Conservation (phyloP, 495 filamentous ascomycete genomes). For the Podospora sp. region DNA sequence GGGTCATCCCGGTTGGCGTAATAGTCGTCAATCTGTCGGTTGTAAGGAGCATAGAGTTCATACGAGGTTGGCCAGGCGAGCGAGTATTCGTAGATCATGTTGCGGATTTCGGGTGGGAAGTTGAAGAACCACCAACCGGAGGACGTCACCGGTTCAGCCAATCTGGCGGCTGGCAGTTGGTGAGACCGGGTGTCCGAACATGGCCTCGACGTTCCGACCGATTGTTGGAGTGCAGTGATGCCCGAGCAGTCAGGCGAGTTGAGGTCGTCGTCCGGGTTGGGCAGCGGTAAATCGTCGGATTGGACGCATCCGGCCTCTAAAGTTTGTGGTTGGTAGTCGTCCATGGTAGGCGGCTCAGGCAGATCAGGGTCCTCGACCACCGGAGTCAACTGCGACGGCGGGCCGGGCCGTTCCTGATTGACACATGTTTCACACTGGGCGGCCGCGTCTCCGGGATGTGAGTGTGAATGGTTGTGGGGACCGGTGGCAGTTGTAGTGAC, state of each 20-base stretch:
- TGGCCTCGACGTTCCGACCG: not conserved
- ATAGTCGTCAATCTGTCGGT: constrained; percentile 31
- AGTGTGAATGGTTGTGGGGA: not conserved
- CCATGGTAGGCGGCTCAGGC: not conserved
- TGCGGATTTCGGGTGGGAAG: constrained; percentile 40
- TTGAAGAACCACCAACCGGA: constrained; percentile 28
- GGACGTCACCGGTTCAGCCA: not conserved
- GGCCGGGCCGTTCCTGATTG: not conserved
- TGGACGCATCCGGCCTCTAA: not conserved
- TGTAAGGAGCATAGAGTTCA: constrained; percentile 35
- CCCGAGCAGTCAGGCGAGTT: not conserved
- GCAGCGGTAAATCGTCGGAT: too few species aligned
- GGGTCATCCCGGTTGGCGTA: not conserved
- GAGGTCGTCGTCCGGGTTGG: too few species aligned
- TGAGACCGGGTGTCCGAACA: not conserved
- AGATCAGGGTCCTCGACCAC: not conserved
- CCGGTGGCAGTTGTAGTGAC: not conserved
- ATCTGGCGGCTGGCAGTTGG: not conserved
- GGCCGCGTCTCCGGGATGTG: not conserved
- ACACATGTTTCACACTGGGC: not conserved
- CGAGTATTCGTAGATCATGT: constrained; percentile 36
- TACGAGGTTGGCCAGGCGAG: constrained; percentile 33
- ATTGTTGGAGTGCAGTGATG: not conserved
- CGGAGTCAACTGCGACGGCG: not conserved
- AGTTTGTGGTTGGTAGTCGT: not conserved